Percentiles rank a stretch among this genome's conserved stretches.
These are phyloP conservation scores for Blastobotrys robertii DNA, from an alignment of 805 yeast species.

Conservation along the genomic window DNA sequence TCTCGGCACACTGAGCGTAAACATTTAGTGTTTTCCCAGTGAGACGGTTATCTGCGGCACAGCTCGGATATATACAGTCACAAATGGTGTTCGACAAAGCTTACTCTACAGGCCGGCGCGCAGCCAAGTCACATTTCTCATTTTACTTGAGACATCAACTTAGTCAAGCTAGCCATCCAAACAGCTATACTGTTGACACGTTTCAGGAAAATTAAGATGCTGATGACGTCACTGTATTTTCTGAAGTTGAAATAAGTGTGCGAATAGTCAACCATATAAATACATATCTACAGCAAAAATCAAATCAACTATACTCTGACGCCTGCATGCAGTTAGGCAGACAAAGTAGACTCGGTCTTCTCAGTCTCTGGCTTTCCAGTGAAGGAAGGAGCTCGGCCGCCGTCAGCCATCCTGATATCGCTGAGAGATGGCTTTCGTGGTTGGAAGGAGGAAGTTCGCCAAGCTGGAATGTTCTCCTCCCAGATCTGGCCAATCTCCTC, in stretches of 20 bases:
- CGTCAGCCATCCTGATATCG: conserved; percentile 21
- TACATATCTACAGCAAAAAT: background rate
- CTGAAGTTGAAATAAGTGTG: too few species aligned
- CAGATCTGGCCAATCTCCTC: conserved; percentile 35
- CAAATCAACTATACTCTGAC: background rate
- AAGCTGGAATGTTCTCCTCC: conserved; percentile 46
- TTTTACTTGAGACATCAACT: too few species aligned
- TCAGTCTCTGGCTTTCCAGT: conserved; percentile 7
- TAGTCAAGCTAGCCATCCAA: background rate
- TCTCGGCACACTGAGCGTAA: too few species aligned
- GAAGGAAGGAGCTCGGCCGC: conserved; percentile 23
- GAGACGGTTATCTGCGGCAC: too few species aligned
- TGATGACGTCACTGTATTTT: too few species aligned
- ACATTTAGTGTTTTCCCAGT: too few species aligned
- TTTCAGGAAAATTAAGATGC: background rate
- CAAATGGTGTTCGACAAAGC: too few species aligned
- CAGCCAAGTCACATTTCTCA: too few species aligned
- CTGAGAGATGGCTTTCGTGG: conserved; percentile 11
- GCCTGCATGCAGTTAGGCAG: too few species aligned
- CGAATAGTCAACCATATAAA: background rate
- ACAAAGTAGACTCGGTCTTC: background rate
- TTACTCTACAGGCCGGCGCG: too few species aligned
- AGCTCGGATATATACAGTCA: too few species aligned
- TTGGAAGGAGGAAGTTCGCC: conserved; percentile 56
- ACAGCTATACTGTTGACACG: too few species aligned